Conservation (phyloP, 2,329 filamentous ascomycete genomes). For the Cryphonectria radicalis region DNA sequence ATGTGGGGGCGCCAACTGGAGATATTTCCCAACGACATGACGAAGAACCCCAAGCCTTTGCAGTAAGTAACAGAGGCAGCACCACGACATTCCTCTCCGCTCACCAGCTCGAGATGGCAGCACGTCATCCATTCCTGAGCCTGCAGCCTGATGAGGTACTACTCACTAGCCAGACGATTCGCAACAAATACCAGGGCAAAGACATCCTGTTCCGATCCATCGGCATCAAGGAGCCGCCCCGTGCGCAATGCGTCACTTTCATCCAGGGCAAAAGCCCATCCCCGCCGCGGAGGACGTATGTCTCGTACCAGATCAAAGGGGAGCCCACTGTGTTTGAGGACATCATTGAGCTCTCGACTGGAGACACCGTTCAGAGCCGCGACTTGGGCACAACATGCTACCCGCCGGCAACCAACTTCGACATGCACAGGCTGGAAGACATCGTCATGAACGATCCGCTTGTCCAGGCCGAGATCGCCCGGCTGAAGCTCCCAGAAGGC, state of each 20-base stretch:
- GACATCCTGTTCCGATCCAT: conserved; percentile 16
- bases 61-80: too few species aligned
- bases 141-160: conserved; percentile 24
- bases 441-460: conserved; percentile 15
- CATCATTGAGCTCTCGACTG: conserved; percentile 14
- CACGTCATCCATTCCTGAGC: conserved; percentile 19
- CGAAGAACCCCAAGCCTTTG: too few species aligned
- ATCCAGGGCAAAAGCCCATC: conserved; percentile 17
- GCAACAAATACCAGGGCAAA: conserved; percentile 14
- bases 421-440: conserved; percentile 23
- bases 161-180: conserved; percentile 17
- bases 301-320: conserved; percentile 22
- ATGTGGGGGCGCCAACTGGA: neutral
- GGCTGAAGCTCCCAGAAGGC: conserved; percentile 21
- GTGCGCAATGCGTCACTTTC: conserved; percentile 14
- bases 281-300: conserved; percentile 20
- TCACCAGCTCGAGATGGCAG: neutral
- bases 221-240: conserved; percentile 23
- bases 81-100: too few species aligned
- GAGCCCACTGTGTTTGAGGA: conserved; percentile 23
- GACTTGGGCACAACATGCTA: conserved; percentile 19
- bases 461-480: conserved; percentile 17
- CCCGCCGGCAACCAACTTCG: conserved; percentile 23
- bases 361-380: conserved; percentile 3
- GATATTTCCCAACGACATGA: neutral